These are phyloP conservation scores for Neonectria neomacrospora DNA, from an alignment of 2,329 filamentous ascomycete genomes.

Conservation along the genomic window DNA sequence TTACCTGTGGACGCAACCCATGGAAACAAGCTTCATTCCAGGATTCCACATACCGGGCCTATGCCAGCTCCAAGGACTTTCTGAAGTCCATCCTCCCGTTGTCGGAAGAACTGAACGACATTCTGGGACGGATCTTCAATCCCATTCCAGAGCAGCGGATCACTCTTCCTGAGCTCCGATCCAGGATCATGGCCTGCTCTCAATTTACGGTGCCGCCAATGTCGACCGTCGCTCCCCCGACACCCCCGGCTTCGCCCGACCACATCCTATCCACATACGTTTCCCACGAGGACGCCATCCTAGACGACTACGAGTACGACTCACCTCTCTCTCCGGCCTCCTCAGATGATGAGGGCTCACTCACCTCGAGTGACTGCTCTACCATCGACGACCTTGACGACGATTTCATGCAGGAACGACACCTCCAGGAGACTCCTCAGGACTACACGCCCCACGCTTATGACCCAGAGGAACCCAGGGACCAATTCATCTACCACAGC, in stretches of 20 bases:
- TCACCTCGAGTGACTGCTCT: conserved; percentile 64
- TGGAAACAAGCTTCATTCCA: conserved; percentile 97
- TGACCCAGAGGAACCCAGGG: conserved; percentile 58
- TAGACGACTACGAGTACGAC: conserved; percentile 57
- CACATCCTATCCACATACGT: conserved; percentile 56
- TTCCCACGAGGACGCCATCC: conserved; percentile 58
- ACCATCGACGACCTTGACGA: conserved; percentile 64
- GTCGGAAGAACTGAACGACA: conserved; percentile 87
- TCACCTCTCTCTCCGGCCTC: conserved; percentile 63
- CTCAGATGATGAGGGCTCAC: conserved; percentile 67
- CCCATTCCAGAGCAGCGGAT: conserved; percentile 85
- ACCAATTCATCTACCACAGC: conserved; percentile 52
- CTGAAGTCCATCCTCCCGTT: conserved; percentile 92
- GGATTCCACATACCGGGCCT: conserved; percentile 95
- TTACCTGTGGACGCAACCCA: conserved; percentile 97
- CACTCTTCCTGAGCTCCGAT: conserved; percentile 80
- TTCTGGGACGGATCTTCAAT: conserved; percentile 89
- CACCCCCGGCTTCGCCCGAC: conserved; percentile 57
- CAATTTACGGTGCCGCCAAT: conserved; percentile 70
- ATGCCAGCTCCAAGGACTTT: conserved; percentile 85
- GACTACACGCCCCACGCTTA: conserved; percentile 57
- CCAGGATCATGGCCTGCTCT: conserved; percentile 79
- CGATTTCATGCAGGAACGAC: conserved; percentile 59
- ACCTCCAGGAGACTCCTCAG: conserved; percentile 51
- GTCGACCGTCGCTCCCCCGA: conserved; percentile 50